Conservation (phyloP, 2,329 filamentous ascomycete genomes). For the Mycosphaerelloides madeirae region DNA sequence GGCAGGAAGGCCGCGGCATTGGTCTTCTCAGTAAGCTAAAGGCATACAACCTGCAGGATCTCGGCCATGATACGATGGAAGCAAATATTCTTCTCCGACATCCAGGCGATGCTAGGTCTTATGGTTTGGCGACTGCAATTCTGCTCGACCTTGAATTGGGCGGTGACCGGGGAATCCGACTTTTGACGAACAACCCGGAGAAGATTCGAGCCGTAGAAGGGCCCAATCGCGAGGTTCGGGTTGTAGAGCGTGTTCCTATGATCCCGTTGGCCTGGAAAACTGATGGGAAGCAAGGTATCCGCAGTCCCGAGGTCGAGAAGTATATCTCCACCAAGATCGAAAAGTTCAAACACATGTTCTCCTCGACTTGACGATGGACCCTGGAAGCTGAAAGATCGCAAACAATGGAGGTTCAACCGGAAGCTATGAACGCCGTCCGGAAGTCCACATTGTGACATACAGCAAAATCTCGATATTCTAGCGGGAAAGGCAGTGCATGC, state of each 20-base stretch:
- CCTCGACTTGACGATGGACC: conserved; percentile 2
- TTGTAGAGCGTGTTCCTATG: conserved; percentile 90
- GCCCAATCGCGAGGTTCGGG: conserved; percentile 77
- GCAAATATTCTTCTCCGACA: conserved; percentile 87
- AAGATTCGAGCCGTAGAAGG: conserved; percentile 94
- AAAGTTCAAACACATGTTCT: conserved; percentile 51
- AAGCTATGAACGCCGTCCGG: too few relatives aligned
- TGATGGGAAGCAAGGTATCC: conserved; percentile 71
- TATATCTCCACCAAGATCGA: conserved; percentile 84
- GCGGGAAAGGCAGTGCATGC: too few relatives aligned
- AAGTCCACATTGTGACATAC: too few relatives aligned
- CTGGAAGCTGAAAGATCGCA: too few relatives aligned
- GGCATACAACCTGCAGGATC: conserved; percentile 94
- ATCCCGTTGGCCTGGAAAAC: conserved; percentile 87
- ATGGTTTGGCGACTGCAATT: conserved; percentile 95
- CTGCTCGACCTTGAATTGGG: conserved; percentile 74
- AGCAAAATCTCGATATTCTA: too few relatives aligned
- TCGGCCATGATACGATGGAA: conserved; percentile 96
- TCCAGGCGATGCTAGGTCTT: conserved; percentile 89
- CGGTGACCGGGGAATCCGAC: conserved; percentile 64
- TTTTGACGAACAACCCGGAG: conserved; percentile 96
- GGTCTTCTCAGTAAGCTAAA: conserved; percentile 94
- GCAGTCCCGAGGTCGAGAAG: conserved; percentile 82
- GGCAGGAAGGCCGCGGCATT: conserved; percentile 93
- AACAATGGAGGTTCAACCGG: too few relatives aligned